Base-by-base conservation (phyloP, 78 protist species). In the Dictyostelium firmibasis region DNA sequence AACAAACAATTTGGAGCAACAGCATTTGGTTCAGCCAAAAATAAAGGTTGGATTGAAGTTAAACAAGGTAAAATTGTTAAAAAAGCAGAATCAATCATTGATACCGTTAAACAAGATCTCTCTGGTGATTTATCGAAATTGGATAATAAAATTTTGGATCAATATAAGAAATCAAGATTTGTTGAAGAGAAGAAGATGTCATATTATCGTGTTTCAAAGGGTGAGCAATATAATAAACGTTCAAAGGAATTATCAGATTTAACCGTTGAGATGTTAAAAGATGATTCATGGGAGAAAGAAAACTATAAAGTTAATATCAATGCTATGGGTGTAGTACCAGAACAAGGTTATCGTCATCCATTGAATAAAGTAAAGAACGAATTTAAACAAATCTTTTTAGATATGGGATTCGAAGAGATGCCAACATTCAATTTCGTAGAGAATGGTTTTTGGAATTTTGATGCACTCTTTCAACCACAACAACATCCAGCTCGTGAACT, bases 401-500 rank as follows among this genome's bases (percentile, higher is more conserved):
- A 99, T 64, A 96, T 99, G 98, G 99, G 99, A 64, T 99, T 99
- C 92, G 91, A 81, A 67, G 99, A 99, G 92, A 99, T 99, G 99
- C 98, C 98, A 74, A 99, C 99, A 6, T 81, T 96, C 60, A 31
- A 92, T 77, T 99, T 67, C 57, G 99, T 99, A 25, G 99, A 98
- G 96, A 97, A 95, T 33, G 97, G 99, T 25, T 99, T 99, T 97
- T 99, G 99, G 99, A 99, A 99, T 98, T 99, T 99, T 85, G 99
- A 99, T 91, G 92, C 99, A 14, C 98, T 99, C 77, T 99, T 98
- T 97, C 99, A 97, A 97, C 99, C 99, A 38, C 99, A 99, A 77
- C 98, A 99, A 83, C 99, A 99, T 97, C 99, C 99, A 13, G 99
- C 99, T 10, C 97, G 99, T 70, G 99, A 99, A 41, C 87, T 93